phyloP scores from a whole-genome alignment of 2,329 filamentous ascomycete species.

The Claviceps sp. region DNA sequence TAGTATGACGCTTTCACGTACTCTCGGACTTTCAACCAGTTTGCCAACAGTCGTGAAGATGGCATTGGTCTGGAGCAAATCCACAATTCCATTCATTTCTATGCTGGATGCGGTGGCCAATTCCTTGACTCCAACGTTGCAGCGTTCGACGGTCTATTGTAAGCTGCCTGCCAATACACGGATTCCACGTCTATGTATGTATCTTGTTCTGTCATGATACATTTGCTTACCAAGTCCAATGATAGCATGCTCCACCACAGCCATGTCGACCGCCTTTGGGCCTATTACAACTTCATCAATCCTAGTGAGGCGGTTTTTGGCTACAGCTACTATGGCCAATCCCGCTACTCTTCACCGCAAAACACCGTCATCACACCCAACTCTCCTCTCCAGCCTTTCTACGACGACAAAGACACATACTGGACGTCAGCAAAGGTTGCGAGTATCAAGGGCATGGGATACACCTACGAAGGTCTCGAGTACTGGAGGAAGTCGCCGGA shows the following conservation, averaged over 20 bases:
- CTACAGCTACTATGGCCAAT: slow-evolving; percentile 19
- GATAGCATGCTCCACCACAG: slow-evolving; percentile 33
- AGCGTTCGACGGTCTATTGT: slow-evolving; percentile 34
- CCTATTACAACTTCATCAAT: slow-evolving; percentile 36
- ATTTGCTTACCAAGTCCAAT: background rate
- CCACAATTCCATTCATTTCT: slow-evolving; percentile 30
- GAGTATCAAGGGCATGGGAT: slow-evolving; percentile 23
- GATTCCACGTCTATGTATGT: no score
- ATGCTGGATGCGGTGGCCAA: slow-evolving; percentile 25
- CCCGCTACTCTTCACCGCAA: slow-evolving; percentile 26
- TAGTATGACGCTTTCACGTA: slow-evolving; percentile 29
- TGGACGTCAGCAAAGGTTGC: slow-evolving; percentile 27
- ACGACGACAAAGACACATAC: slow-evolving; percentile 21
- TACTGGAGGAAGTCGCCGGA: slow-evolving; percentile 18
- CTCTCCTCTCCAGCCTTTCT: slow-evolving; percentile 38
- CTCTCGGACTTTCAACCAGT: slow-evolving; percentile 20
- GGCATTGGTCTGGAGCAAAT: slow-evolving; percentile 30
- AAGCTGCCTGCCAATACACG: slow-evolving; percentile 6
- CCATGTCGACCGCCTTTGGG: slow-evolving; percentile 52
- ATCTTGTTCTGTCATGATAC: background rate
- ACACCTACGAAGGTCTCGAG: slow-evolving; percentile 25
- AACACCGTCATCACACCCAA: slow-evolving; percentile 28
- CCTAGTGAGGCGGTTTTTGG: slow-evolving; percentile 22
- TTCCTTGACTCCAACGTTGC: slow-evolving; percentile 27
- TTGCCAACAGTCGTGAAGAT: slow-evolving; percentile 19